These are phyloP conservation scores for Magnaporthales sp. DNA, from an alignment of 2,329 filamentous ascomycete species.

Conservation along the genomic window DNA sequence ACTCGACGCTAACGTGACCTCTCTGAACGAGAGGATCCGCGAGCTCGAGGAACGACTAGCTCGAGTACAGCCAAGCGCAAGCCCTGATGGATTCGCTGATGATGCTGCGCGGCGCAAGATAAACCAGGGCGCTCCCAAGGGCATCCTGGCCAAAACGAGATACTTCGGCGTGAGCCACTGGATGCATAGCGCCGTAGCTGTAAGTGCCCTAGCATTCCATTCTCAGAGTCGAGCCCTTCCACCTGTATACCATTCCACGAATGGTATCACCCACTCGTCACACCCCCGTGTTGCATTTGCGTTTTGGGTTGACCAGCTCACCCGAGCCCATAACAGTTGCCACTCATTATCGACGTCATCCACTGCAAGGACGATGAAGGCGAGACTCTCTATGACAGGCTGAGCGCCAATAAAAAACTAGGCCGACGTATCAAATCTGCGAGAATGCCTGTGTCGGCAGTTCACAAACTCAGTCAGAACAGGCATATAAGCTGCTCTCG, in stretches of 20 bases:
- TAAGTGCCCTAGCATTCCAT: not conserved
- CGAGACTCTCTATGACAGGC: constrained; percentile 18
- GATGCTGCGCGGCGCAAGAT: constrained; percentile 6
- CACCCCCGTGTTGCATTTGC: not conserved
- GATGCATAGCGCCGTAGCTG: constrained; percentile 31
- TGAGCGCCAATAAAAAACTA: constrained; percentile 44
- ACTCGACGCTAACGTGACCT: not conserved
- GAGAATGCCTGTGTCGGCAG: constrained; percentile 17
- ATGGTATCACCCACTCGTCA: not conserved
- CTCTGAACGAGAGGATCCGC: not conserved
- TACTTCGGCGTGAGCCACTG: constrained; percentile 50
- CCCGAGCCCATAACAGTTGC: constrained; percentile 30
- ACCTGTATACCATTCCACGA: not conserved
- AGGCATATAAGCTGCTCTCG: constrained; percentile 29
- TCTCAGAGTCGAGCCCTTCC: no score
- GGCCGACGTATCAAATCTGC: constrained; percentile 41
- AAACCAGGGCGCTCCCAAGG: constrained; percentile 22
- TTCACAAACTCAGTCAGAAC: constrained; percentile 4
- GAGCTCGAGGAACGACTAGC: not conserved
- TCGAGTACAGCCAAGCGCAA: constrained; percentile 18
- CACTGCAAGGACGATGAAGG: constrained; percentile 23
- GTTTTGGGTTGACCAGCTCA: not conserved
- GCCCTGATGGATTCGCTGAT: constrained; percentile 8
- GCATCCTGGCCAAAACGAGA: constrained; percentile 45
- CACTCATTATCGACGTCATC: constrained; percentile 28